Base-by-base conservation (phyloP, 352 stramenopile genomes). In the Thraustochytrium striatum region DNA sequence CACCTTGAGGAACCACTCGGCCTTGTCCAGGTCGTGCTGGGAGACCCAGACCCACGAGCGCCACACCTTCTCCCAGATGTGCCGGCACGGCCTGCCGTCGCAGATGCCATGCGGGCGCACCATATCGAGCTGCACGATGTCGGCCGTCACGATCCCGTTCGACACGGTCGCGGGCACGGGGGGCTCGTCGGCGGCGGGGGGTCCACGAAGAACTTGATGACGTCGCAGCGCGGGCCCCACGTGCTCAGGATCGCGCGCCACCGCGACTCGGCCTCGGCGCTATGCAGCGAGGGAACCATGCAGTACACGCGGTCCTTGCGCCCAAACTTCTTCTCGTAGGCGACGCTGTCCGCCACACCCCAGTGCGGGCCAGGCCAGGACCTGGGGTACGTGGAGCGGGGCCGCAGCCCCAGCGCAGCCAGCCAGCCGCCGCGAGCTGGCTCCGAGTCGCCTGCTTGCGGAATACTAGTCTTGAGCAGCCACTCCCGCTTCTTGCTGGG, bases 21-120 rank as follows among this genome's bases (percentile, higher is more conserved):
- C 70, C 13, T 19, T 43, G 1, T 72, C 35, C 41, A 75, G 28
- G 47, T 75, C 65, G 30, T 75, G 28, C 44, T 43, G 11, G 33
- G 32, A 57, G 7, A 80, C 58, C 28, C 79, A 25, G 7, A 61
- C 13, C 70, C 70, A 80, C 28, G 32, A 65, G 36, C 70, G 55
- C 70, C 70, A 80, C 5, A 80, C 70, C 47, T 80, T 80, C 55
- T 80, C 70, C 70, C 70, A 80, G 33, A 80, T 80, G 28, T 80
- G 70, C 32, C 70, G 21, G 58, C 70, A 80, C 8, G 70, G 55
- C 25, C 19, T 16, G 19, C 50, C 41, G 36, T 80, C 58, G 58
- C 58, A 69, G 0, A 33, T 70, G 39, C 58, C 70, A 32, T 58
- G 0, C 13, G 13, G 0, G 1, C 70, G 55, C 57, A 57, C 79